Evolutionary conservation across 2,329 filamentous ascomycete genomes (phyloP), one percentile per base, ranked within the genome.

Genomic region (Xylariaceae sp.): DNA sequence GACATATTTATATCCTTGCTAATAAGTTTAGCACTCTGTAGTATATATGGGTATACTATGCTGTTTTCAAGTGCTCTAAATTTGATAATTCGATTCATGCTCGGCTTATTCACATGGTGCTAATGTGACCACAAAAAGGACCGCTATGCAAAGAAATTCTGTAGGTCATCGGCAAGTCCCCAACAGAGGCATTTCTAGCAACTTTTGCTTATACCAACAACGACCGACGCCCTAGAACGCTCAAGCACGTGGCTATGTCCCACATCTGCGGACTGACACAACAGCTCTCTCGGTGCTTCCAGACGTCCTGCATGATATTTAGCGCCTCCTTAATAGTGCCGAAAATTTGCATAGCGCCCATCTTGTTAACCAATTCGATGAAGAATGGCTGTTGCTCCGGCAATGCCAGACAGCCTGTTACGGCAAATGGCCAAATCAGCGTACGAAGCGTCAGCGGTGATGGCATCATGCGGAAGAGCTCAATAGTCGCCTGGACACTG

Each of bases 361-460:
- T 63, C 3, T 43, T 46, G 16, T 30, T 40, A 1, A 67, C 55
- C 26, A 66, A 55, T 13, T 54, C 54, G 16, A 49, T 40, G 52
- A 65, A 65, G 37, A 66, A 53, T n/a, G 58, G n/a, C 24, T 65
- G 52, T 33, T 63, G 55, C n/a, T 58, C 64, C 2, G 50, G 26
- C 8, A 52, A 50, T 13, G 58, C 60, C 21, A 68, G 59, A 41
- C 66, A 68, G 3, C 67, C 65, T 13, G 65, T 63, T 27, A 68
- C 59, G 15, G 58, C 64, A 44, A 68, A 67, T 6, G 66, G 65
- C 66, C 65, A 68, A 15, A 62, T 44, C 16, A 68, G 32, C 4
- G 64, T 68, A 16, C 62, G 59, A 36, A 69, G 55, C 7, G 59
- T 58, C 3, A 64, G 54, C 1, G 62, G 62, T 2, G 57, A 60